phyloP scores from a whole-genome alignment of 108 stramenopile species.

The Mediolabrus comicus region DNA sequence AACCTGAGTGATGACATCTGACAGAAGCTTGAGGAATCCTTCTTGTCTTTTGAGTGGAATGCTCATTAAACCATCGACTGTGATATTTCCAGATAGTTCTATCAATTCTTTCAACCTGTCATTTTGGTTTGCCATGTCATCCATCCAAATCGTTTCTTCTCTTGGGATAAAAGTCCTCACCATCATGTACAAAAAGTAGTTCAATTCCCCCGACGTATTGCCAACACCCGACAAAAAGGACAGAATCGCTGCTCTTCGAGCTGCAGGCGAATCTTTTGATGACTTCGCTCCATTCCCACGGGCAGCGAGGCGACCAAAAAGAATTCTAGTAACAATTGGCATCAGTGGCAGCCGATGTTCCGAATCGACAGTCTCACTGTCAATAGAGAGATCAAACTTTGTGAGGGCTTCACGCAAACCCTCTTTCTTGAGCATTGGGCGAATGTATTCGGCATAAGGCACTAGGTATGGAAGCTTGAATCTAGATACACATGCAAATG shows the following conservation, averaged over 20 bases:
- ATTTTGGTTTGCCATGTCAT: conserved; percentile 26
- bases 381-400: conserved; percentile 53
- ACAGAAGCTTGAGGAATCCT: conserved; percentile 82
- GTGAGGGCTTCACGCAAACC: conserved; percentile 70
- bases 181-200: conserved; percentile 78
- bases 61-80: conserved; percentile 16
- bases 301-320: conserved; percentile 76
- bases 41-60: conserved; percentile 58
- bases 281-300: conserved; percentile 52
- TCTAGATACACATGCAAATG: conserved; percentile 60
- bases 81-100: conserved; percentile 17
- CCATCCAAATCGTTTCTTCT: conserved; percentile 15
- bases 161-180: conserved; percentile 64
- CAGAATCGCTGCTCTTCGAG: conserved; percentile 71
- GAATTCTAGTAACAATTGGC: conserved; percentile 64
- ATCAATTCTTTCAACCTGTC: conserved; percentile 20
- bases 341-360: conserved; percentile 61
- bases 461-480: conserved; percentile 65
- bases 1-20: conserved; percentile 72
- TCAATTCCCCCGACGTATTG: conserved; percentile 54
- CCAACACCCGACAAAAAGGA: conserved; percentile 78
- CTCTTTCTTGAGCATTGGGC: conserved; percentile 57
- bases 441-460: conserved; percentile 57
- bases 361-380: conserved; percentile 43
- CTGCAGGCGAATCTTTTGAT: conserved; percentile 75